These are phyloP conservation scores for Cercophora newfieldiana DNA, from an alignment of 495 filamentous ascomycete species.

Conservation along the genomic window DNA sequence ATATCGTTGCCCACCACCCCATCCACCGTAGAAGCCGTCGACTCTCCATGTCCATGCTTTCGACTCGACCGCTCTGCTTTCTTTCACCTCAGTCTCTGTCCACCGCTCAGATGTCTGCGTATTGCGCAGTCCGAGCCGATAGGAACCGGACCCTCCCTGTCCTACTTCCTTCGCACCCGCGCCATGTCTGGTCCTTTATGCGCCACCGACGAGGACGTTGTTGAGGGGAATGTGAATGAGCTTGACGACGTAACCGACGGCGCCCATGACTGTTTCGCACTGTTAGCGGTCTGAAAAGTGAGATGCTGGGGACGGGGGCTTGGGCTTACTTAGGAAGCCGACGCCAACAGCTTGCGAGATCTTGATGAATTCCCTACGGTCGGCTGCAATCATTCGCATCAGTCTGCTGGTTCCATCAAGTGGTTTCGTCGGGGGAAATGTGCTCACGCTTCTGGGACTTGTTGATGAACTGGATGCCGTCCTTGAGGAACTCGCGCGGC, in stretches of 20 bases:
- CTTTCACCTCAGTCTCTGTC: background rate
- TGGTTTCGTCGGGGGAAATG: background rate
- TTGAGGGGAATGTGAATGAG: constrained; percentile 58
- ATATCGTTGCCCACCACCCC: constrained; percentile 5
- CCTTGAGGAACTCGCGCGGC: constrained; percentile 77
- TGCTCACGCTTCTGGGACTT: constrained; percentile 79
- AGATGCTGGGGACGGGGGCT: background rate
- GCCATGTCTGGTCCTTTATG: constrained; percentile 27
- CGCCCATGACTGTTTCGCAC: constrained; percentile 30
- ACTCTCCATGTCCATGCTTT: constrained; percentile 25
- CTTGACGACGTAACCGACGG: constrained; percentile 90
- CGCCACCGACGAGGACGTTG: constrained; percentile 50
- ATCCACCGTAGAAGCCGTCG: background rate
- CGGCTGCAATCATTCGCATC: constrained; percentile 44
- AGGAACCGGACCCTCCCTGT: background rate
- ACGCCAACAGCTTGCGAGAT: constrained; percentile 95
- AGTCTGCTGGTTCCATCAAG: background rate
- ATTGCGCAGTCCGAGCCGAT: background rate
- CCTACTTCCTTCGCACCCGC: background rate
- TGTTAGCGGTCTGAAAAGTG: constrained; percentile 10
- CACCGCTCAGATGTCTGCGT: background rate
- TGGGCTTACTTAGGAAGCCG: constrained; percentile 38
- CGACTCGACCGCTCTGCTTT: background rate
- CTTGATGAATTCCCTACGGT: constrained; percentile 87
- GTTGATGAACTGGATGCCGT: constrained; percentile 80